Evolutionary conservation across 164 flowering plant genomes (phyloP), one percentile per base, ranked within the genome.

Genomic region (Houttuynia cordata): DNA sequence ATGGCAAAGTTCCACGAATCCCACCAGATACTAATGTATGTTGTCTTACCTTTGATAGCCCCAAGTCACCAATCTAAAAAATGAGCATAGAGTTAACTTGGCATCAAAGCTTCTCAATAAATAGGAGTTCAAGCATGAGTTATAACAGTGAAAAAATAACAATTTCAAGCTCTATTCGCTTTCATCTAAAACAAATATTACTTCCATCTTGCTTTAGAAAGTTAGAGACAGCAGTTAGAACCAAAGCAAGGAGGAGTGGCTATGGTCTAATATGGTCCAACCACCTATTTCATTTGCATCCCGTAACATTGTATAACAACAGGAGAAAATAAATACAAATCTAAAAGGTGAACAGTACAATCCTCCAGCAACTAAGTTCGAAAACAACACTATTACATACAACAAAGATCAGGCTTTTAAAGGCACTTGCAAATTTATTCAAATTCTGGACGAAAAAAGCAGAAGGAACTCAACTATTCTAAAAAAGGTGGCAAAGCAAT

Each of bases 1-100:
- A 91, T 17, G 97, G 97, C 62, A 91, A 78, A 61, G 97, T 91
- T 64, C 98, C 98, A 70, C 98, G 95, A 66, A 91, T 83, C 61
- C 98, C 98, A 69, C 98, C 98, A 3, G 98, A 91, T 50, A 91
- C 96, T 68, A 88, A 71, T 5, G 98, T 91, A 49, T 88, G 90
- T 61, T 88, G 98, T 59, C 80, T 88, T 51, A 91, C 98, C 78
- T 91, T 91, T 21, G 96, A 91, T 60, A 91, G 70, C 53, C 98
- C 98, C 67, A 91, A 78, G 74, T 91, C 98, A 59, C 96, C 98
- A 80, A 91, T 88, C 98, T 91, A 72, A 51, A 64, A 71, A 51
- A 64, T 59, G 39, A 40, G 60, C 21, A 40, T 7, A 10, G 15
- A 45, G 17, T 14, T 2, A 12, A 45, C 14, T 45, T 45, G 12